These are phyloP conservation scores for Trematosphaeria pertusa DNA, from an alignment of 2,329 filamentous ascomycete species.

Conservation along the genomic window DNA sequence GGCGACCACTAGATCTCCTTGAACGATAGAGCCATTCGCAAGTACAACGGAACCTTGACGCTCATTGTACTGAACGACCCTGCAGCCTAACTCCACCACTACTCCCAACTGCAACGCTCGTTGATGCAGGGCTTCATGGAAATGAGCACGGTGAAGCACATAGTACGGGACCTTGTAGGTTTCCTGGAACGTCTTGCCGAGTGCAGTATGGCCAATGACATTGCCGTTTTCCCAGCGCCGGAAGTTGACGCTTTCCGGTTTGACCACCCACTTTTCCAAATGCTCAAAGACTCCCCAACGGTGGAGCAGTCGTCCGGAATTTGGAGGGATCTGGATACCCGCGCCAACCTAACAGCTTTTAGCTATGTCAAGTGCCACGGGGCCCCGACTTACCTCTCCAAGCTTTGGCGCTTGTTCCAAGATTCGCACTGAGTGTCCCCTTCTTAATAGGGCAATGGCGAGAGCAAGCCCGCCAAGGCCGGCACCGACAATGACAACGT, in stretches of 20 bases:
- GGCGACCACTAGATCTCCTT: conserved; percentile 40
- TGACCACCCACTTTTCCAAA: conserved; percentile 17
- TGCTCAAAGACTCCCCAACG: conserved; percentile 52
- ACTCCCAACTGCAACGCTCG: conserved; percentile 24
- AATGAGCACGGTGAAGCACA: conserved; percentile 29
- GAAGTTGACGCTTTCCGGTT: conserved; percentile 57
- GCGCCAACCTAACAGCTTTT: conserved; percentile 18
- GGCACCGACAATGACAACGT: conserved; percentile 49
- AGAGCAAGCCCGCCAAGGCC: conserved; percentile 51
- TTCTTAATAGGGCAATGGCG: conserved; percentile 51
- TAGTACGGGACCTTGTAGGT: conserved; percentile 25
- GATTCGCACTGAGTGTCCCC: conserved; percentile 22
- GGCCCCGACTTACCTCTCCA: conserved; percentile 39
- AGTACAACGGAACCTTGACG: conserved; percentile 31
- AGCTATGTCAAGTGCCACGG: not conserved
- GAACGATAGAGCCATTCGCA: conserved; percentile 46
- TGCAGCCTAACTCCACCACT: conserved; percentile 10
- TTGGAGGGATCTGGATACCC: conserved; percentile 31
- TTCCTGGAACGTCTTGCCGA: conserved; percentile 59
- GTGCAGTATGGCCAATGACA: conserved; percentile 57
- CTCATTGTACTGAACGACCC: conserved; percentile 17
- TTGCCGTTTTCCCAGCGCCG: conserved; percentile 58
- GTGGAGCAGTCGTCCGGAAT: conserved; percentile 53
- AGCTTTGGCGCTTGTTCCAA: conserved; percentile 27
- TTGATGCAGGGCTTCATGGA: conserved; percentile 23